These are phyloP conservation scores for Chaetomium olivaceum DNA, from an alignment of 2,329 filamentous ascomycete species.

Conservation along the genomic window DNA sequence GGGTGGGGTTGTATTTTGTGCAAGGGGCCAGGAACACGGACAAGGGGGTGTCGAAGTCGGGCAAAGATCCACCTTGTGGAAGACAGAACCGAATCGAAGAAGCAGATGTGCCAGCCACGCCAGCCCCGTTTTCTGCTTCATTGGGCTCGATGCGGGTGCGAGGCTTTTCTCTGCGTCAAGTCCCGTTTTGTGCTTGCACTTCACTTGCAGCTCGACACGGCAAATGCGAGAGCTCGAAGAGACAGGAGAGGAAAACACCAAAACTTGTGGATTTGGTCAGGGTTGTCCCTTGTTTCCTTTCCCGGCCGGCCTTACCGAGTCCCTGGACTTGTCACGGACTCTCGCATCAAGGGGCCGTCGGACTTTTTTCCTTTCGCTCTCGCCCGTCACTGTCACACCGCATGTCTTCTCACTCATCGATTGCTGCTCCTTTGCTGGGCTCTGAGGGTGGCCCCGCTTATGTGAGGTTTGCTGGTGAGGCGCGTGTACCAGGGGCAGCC, in stretches of 20 bases:
- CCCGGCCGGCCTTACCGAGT: constrained; percentile 9
- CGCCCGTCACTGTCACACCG: constrained; percentile 21
- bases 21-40: constrained; percentile 13
- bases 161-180: not conserved
- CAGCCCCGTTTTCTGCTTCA: not conserved
- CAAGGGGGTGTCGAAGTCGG: not conserved
- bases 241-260: not conserved
- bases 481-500: constrained; percentile 13
- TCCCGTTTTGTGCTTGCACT: not conserved
- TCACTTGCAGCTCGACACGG: not conserved
- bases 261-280: not conserved
- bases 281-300: constrained; percentile 7
- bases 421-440: not conserved
- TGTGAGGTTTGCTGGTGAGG: constrained; percentile 2
- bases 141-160: not conserved
- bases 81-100: constrained; percentile 1
- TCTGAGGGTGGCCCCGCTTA: constrained; percentile 13
- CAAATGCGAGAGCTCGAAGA: not conserved
- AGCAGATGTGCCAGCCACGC: not conserved
- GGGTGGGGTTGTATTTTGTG: constrained; percentile 11
- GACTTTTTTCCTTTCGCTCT: not conserved
- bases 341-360: not conserved
- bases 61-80: constrained; percentile 5
- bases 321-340: constrained; percentile 5
- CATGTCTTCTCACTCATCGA: constrained; percentile 11